phyloP scores from a whole-genome alignment of 2,329 filamentous ascomycete species.

The Mariannaea sp. region DNA sequence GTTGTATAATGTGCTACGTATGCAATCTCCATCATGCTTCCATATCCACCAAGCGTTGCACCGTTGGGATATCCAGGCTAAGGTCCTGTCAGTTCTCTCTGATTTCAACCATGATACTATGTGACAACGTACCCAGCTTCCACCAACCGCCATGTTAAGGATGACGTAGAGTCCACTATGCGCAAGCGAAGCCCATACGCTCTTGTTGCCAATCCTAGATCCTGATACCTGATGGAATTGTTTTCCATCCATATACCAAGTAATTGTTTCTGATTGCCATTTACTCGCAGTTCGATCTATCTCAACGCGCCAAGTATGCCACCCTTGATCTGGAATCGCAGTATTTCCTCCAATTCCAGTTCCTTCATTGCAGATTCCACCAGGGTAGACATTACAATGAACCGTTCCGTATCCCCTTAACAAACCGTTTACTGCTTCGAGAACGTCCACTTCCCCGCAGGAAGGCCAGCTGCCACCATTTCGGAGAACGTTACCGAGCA shows the following conservation, averaged over 20 bases:
- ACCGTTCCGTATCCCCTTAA: conserved; percentile 17
- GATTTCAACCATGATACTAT: too few relatives aligned
- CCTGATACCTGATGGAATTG: conserved; percentile 50
- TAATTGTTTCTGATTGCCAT: conserved; percentile 53
- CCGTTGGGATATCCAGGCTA: conserved; percentile 53
- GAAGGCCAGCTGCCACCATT: conserved; percentile 29
- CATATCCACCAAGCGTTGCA: conserved; percentile 47
- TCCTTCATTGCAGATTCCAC: conserved; percentile 54
- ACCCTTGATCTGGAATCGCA: conserved; percentile 44
- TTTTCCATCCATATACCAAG: conserved; percentile 51
- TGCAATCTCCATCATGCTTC: conserved; percentile 53
- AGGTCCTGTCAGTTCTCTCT: neutral
- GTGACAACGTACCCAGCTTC: conserved; percentile 49
- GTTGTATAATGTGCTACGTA: conserved; percentile 49
- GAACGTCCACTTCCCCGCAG: conserved; percentile 30
- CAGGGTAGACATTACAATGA: conserved; percentile 36
- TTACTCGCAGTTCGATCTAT: conserved; percentile 51
- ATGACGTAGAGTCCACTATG: conserved; percentile 55
- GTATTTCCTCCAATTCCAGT: conserved; percentile 44
- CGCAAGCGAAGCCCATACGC: conserved; percentile 52
- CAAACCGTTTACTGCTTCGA: conserved; percentile 27
- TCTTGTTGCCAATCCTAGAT: conserved; percentile 47
- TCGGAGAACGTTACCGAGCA: conserved; percentile 31
- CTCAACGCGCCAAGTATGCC: conserved; percentile 53
- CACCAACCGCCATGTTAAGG: conserved; percentile 58